phyloP scores from a whole-genome alignment of 108 stramenopile genomes.

The Poteriospumella lacustris region DNA sequence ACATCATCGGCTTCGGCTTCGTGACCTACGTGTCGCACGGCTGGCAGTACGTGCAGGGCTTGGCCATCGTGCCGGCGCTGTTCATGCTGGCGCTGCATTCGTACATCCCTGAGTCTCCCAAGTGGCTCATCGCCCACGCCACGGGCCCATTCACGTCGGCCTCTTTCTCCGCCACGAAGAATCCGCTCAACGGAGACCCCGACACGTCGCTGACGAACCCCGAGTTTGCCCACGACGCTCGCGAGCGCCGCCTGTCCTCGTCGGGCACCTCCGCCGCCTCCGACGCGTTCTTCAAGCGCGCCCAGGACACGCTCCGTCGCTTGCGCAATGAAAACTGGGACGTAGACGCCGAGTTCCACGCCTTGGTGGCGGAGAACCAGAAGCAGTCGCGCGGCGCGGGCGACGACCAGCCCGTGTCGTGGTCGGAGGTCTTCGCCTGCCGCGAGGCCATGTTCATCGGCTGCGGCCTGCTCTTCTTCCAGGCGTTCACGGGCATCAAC shows the following conservation, averaged over 20 bases:
- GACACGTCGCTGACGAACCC: too few relatives aligned
- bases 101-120: constrained; percentile 46
- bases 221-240: too few relatives aligned
- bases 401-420: constrained; percentile 10
- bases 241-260: too few relatives aligned
- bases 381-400: constrained; percentile 22
- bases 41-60: constrained; percentile 42
- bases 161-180: too few relatives aligned
- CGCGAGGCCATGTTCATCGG: constrained; percentile 62
- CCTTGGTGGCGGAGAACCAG: constrained; percentile 19
- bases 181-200: too few relatives aligned
- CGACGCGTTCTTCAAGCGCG: neutral
- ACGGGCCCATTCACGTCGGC: neutral
- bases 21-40: constrained; percentile 45
- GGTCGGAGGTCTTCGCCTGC: constrained; percentile 30
- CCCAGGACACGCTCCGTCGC: constrained; percentile 13
- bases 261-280: too few relatives aligned
- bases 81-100: neutral
- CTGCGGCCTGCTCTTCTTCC: constrained; percentile 71
- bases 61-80: constrained; percentile 18
- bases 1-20: constrained; percentile 43
- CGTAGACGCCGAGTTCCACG: constrained; percentile 24
- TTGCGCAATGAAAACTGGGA: neutral
- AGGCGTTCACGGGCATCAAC: constrained; percentile 78
- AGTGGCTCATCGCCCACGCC: constrained; percentile 38